Evolutionary conservation across 352 stramenopile genomes (phyloP), one percentile per base, ranked within the genome.

Genomic region (Globisporangium spiculum): DNA sequence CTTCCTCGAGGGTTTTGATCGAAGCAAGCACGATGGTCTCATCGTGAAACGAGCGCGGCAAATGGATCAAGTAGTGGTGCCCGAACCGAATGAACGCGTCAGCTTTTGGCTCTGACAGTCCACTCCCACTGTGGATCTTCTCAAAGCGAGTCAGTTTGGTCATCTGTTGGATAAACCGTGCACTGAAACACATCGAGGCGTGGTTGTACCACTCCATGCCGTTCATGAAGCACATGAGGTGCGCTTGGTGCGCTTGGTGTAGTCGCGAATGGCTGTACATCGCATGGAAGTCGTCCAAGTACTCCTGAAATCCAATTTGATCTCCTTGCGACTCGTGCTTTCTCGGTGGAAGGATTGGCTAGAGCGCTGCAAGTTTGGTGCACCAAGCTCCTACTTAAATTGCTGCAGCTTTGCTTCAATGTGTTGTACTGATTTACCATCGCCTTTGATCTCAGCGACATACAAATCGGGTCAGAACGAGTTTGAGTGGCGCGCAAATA

Each of bases 101-200:
- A 2, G 77, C 72, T 38, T 76, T 80, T 16, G 80, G 71, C 3
- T 76, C 36, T 20, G 58, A 26, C 48, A 52, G 36, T 24, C 58
- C 66, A 6, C 36, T 56, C 14, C 72, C 75, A 8, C 74, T 80
- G 41, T 89, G 84, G 18, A 90, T 66, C 30, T 84, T 74, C 67
- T 92, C 83, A 41, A 88, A 92, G 32, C 83, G 68, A 24, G 79
- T 83, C 52, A 94, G 58, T 58, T 89, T 91, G 36, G 93, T 82
- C 84, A 94, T 93, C 70, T 94, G 84, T 63, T 89, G 81, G 9
- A 90, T 74, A 67, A 94, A 91, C 52, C 85, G 88, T 9, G 81
- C 78, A 46, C 81, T 81, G 67, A 94, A 92, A 34, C 75, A 81
- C 22, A 69, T 74, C 14, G 76, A 75, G 34, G 86, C 81, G 44